phyloP scores from a whole-genome alignment of 106 monocot genomes.

The Acorus calamus region DNA sequence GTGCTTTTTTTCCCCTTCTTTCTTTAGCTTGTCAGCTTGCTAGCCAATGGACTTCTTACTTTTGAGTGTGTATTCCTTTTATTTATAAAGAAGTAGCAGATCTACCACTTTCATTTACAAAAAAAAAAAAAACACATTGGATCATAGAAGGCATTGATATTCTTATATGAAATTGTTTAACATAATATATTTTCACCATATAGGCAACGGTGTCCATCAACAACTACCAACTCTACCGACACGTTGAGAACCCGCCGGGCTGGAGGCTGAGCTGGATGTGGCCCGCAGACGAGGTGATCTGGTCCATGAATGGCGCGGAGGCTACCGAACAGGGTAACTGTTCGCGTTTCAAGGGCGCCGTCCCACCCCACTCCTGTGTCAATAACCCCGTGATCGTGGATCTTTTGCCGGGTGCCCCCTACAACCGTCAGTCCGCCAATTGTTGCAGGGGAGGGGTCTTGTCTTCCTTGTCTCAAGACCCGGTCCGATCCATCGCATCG shows the following conservation, averaged over 20 bases:
- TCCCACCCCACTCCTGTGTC: constrained; percentile 53
- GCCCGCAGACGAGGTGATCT: constrained; percentile 54
- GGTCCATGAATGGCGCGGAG: constrained; percentile 54
- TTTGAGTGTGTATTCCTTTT: too few species aligned
- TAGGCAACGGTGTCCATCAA: constrained; percentile 48
- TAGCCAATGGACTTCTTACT: too few species aligned
- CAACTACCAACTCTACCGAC: constrained; percentile 75
- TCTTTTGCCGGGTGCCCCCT: constrained; percentile 43
- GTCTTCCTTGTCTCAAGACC: constrained; percentile 42
- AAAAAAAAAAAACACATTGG: too few species aligned
- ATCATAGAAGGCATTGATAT: too few species aligned
- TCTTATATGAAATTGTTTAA: too few species aligned
- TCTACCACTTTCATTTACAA: too few species aligned
- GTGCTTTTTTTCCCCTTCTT: too few species aligned
- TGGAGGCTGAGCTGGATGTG: constrained; percentile 74
- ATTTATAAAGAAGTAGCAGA: too few species aligned
- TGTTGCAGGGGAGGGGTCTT: constrained; percentile 75
- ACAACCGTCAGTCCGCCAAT: constrained; percentile 52
- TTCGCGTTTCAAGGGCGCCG: constrained; percentile 20
- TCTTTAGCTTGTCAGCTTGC: too few species aligned
- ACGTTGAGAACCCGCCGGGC: constrained; percentile 57
- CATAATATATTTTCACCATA: too few species aligned
- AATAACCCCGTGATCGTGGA: constrained; percentile 61
- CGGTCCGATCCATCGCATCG: constrained; percentile 12
- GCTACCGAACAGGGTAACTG: constrained; percentile 81